phyloP scores from a whole-genome alignment of 2,329 filamentous ascomycete genomes.

The Phialophora macrospora region DNA sequence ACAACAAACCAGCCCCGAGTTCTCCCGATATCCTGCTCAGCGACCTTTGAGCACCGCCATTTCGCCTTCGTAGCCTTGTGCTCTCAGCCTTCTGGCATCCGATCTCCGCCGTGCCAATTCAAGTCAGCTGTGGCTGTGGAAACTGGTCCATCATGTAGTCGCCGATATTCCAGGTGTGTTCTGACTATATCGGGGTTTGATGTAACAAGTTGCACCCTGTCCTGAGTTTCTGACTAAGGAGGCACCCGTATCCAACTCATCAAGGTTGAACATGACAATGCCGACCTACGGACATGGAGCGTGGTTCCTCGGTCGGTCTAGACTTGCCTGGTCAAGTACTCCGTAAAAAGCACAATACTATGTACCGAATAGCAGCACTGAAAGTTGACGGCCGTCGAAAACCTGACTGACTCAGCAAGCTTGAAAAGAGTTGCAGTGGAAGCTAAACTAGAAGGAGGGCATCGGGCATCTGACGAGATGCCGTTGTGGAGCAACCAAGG shows the following conservation, averaged over 20 bases:
- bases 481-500: not conserved
- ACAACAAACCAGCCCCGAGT: conserved; percentile 12
- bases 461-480: not conserved
- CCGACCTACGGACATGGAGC: not conserved
- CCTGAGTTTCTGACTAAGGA: not conserved
- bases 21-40: conserved; percentile 18
- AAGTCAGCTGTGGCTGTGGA: conserved; percentile 18
- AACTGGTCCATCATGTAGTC: not conserved
- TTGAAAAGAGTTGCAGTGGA: not conserved
- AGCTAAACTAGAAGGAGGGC: not conserved
- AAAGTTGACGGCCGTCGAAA: not conserved
- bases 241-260: not conserved
- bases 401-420: not conserved
- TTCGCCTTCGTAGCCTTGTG: conserved; percentile 3
- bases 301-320: not conserved
- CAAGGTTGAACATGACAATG: not conserved
- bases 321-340: not conserved
- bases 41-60: not conserved
- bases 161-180: conserved; percentile 6
- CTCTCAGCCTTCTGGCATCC: conserved; percentile 20
- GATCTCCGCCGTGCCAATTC: conserved; percentile 17
- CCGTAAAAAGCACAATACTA: not conserved
- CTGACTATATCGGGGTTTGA: not conserved
- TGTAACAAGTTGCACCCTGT: not conserved
- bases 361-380: not conserved